Base-by-base conservation (phyloP, 768 basidiomycete species). In the Solioccasus polychromus region DNA sequence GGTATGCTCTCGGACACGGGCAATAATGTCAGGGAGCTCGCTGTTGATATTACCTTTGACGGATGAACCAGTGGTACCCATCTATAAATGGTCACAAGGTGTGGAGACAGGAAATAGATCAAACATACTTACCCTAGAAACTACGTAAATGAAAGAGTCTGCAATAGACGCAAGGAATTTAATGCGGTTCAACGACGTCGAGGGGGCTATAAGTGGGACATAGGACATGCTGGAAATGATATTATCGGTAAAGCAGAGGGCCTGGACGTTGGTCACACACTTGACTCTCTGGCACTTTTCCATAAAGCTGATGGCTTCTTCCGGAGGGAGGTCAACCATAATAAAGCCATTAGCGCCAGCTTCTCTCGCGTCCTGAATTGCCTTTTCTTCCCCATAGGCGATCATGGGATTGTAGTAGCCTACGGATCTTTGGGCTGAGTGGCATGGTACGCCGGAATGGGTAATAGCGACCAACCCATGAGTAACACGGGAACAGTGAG, bases 271-370 rank as follows among this genome's bases (percentile, higher is more conserved):
- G 19, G 36, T 40, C 20, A 75, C 89, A 57, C 59, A 96, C 95
- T 81, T 79, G 29, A 83, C 75, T 49, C 75, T 80, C 15, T 78
- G 75, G 66, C 96, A 98, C 62, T 94, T 91, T 56, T 85, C 79
- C 30, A 94, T 80, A 76, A 99, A 98, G 20, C 76, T 70, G 51
- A 94, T 70, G 24, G 96, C 94, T 67, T 99, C 96, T 68, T 97
- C 94, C 12, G 96, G 96, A 26, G 96, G 96, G 23, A 98, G 81
- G 63, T 99, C 96, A 20, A 98, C 94, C 70, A 99, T 82, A 55
- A 98, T 94, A 62, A 93, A 99, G 1, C 96, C 96, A 64, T 95
- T 98, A 0, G 92, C 96, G 14, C 95, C 95, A 15, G 92, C 92
- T 46, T 84, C 83, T 36, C 71, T 76, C 2, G 93, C 94, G 62